A percentile compares a stretch with the other conserved stretches of the same genome.
These are phyloP conservation scores for Funneliformis mosseae DNA, from an alignment of 192 early-diverging fungal genomes.

Conservation along the genomic window DNA sequence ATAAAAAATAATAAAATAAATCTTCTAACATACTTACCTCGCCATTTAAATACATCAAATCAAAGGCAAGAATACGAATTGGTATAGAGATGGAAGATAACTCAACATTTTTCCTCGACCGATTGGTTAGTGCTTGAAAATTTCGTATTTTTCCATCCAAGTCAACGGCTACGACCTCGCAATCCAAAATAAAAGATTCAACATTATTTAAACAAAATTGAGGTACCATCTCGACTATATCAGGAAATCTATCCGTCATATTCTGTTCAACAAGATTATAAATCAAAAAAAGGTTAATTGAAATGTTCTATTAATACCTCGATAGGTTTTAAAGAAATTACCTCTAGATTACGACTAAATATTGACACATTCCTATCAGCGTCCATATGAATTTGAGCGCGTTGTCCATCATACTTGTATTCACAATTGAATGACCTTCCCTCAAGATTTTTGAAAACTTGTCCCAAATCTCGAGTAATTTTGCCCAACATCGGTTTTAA, in stretches of 20 bases:
- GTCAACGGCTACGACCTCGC: slow-evolving; percentile 89
- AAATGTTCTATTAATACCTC: background rate
- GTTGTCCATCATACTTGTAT: slow-evolving; percentile 91
- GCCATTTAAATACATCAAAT: slow-evolving; percentile 80
- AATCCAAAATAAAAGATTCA: slow-evolving; percentile 85
- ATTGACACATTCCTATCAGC: slow-evolving; percentile 58
- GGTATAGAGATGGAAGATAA: slow-evolving; percentile 72
- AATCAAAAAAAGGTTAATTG: too few species aligned
- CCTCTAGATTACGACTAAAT: slow-evolving; percentile 80
- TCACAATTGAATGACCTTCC: slow-evolving; percentile 82
- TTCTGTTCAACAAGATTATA: slow-evolving; percentile 47
- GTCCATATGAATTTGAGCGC: slow-evolving; percentile 71
- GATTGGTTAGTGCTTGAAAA: slow-evolving; percentile 82
- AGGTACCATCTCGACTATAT: slow-evolving; percentile 68
- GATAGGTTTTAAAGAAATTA: background rate
- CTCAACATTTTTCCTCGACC: slow-evolving; percentile 77
- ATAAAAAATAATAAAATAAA: slow-evolving; percentile 7
- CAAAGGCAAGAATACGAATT: slow-evolving; percentile 87
- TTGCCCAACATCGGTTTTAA: slow-evolving; percentile 92
- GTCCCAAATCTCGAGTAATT: slow-evolving; percentile 76
- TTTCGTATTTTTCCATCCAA: slow-evolving; percentile 72
- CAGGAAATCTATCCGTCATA: slow-evolving; percentile 80
- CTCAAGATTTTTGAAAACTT: slow-evolving; percentile 81
- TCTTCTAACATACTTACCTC: slow-evolving; percentile 45
- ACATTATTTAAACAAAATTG: slow-evolving; percentile 55